Conservation (phyloP, 805 yeast genomes). For the Teunomyces cretensis region DNA sequence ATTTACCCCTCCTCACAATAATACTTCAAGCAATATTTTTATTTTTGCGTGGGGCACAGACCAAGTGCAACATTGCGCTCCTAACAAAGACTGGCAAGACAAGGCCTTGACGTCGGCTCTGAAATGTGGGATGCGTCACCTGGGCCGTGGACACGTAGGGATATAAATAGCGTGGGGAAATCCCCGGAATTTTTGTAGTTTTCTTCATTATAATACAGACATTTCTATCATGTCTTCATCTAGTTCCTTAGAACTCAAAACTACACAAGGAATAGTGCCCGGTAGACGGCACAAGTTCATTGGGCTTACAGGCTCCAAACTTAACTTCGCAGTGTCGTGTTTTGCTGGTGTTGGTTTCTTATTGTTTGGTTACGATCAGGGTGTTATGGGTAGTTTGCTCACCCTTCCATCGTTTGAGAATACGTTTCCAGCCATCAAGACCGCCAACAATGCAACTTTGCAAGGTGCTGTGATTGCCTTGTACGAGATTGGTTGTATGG, state of each 20-base stretch:
- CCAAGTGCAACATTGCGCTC: too few species aligned
- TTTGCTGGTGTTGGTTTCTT: constrained; percentile 22
- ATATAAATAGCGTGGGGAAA: neutral
- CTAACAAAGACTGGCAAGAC: too few species aligned
- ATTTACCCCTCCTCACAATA: too few species aligned
- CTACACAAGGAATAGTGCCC: neutral
- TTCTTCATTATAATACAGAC: too few species aligned
- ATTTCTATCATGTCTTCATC: neutral
- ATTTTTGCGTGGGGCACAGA: too few species aligned
- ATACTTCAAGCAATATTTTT: too few species aligned
- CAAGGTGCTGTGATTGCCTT: constrained; percentile 23
- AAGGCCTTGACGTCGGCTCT: too few species aligned
- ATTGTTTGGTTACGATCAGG: constrained; percentile 46
- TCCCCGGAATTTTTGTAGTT: neutral
- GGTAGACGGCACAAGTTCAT: constrained; percentile 5
- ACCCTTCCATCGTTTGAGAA: constrained; percentile 18
- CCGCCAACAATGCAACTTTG: constrained; percentile 14
- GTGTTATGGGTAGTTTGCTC: constrained; percentile 35
- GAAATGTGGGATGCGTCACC: too few species aligned
- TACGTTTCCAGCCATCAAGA: constrained; percentile 17
- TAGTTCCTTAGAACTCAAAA: neutral
- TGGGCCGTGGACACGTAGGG: too few species aligned
- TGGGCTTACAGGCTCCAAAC: constrained; percentile 7
- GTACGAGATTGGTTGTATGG: constrained; percentile 23
- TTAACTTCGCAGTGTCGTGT: constrained; percentile 11